These are phyloP conservation scores for Lojkania enalia DNA, from an alignment of 2,329 filamentous ascomycete species.

Conservation along the genomic window DNA sequence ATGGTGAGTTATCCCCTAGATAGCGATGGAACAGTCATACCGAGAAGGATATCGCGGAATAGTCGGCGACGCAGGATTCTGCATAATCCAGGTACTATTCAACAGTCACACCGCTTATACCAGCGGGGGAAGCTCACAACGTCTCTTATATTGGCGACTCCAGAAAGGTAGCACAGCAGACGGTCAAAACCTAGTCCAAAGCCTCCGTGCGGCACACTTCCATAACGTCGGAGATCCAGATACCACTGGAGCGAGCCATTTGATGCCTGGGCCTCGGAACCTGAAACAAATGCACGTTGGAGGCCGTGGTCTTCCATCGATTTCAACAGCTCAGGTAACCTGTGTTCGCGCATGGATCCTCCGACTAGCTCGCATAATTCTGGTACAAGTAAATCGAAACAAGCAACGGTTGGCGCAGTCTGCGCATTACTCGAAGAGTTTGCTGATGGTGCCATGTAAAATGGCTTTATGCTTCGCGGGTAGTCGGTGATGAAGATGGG, in stretches of 20 bases:
- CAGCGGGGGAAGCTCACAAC: constrained; percentile 83
- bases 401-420: constrained; percentile 67
- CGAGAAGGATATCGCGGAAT: no score
- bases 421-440: constrained; percentile 15
- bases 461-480: constrained; percentile 85
- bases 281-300: constrained; percentile 37
- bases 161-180: constrained; percentile 79
- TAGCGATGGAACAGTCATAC: no score
- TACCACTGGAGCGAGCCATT: constrained; percentile 72
- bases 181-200: constrained; percentile 91
- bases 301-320: constrained; percentile 74
- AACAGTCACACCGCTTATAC: constrained; percentile 59
- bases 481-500: constrained; percentile 95
- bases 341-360: constrained; percentile 86
- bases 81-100: constrained; percentile 15
- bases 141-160: constrained; percentile 80
- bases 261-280: constrained; percentile 19
- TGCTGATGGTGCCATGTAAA: constrained; percentile 72
- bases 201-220: constrained; percentile 87
- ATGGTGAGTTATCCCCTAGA: no score
- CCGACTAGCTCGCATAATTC: constrained; percentile 85
- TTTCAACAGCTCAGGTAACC: constrained; percentile 65
- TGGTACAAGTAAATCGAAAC: constrained; percentile 87
- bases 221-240: constrained; percentile 82
- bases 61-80: not conserved